Percentiles rank a stretch among this genome's conserved stretches.
Evolutionary conservation across 352 stramenopile species (phyloP).

Genomic region (Phytophthora pini): DNA sequence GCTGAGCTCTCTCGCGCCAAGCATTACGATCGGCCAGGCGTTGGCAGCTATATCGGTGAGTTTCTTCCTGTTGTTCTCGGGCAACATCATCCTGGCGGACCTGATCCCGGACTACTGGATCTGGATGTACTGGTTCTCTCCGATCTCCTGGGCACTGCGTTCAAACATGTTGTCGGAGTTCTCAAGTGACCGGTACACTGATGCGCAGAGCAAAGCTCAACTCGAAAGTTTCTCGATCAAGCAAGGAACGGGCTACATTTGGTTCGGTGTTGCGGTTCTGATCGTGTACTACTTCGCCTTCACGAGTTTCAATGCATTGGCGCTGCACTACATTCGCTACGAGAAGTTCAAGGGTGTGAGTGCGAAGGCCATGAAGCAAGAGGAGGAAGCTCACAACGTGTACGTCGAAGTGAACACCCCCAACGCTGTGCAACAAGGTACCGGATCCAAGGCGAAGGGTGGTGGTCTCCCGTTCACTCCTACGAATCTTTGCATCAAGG

Average conservation of each 20-base stretch:
- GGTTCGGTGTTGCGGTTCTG: conserved; percentile 42
- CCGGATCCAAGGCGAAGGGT: not conserved
- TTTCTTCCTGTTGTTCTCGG: conserved; percentile 65
- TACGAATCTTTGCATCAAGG: conserved; percentile 48
- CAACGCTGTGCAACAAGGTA: not conserved
- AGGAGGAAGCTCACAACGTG: conserved; percentile 27
- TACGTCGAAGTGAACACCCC: conserved; percentile 44
- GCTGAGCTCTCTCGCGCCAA: too few relatives aligned
- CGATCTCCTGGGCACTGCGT: conserved; percentile 51
- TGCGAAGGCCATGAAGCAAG: conserved; percentile 23
- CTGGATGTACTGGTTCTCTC: conserved; percentile 51
- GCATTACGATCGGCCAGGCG: too few relatives aligned
- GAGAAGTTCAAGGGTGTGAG: conserved; percentile 37
- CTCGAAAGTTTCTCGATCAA: conserved; percentile 46
- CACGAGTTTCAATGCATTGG: conserved; percentile 42
- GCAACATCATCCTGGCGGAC: conserved; percentile 60
- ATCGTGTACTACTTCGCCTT: conserved; percentile 53
- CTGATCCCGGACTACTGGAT: conserved; percentile 52
- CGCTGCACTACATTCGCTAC: conserved; percentile 52
- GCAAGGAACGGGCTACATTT: conserved; percentile 42
- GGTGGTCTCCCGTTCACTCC: conserved; percentile 42
- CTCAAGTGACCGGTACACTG: conserved; percentile 27
- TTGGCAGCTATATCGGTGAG: too few relatives aligned
- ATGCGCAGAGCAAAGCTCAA: conserved; percentile 5
- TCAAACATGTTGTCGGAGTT: conserved; percentile 56